These are phyloP conservation scores for Ganoderma lingzhi DNA, from an alignment of 1,284 basidiomycete genomes.

Conservation along the genomic window DNA sequence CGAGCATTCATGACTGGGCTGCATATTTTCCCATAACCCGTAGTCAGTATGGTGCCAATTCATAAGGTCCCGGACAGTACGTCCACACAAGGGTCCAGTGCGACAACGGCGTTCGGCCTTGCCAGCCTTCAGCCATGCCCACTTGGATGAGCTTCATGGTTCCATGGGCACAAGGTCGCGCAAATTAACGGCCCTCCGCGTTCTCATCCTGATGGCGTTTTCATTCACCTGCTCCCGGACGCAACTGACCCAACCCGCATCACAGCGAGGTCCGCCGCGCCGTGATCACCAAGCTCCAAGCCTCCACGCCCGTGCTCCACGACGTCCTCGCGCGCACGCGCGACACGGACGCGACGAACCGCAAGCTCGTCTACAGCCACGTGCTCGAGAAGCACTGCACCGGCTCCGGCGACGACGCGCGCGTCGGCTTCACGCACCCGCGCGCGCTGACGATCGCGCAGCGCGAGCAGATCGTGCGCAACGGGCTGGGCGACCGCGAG, in stretches of 20 bases:
- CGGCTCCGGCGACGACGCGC: conserved; percentile 27
- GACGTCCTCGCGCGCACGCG: conserved; percentile 83
- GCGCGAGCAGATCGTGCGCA: conserved; percentile 80
- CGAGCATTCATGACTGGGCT: too few relatives aligned
- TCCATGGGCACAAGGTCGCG: background rate
- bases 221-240: too few relatives aligned
- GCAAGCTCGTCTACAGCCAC: conserved; percentile 83
- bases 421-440: conserved; percentile 69
- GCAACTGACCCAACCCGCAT: background rate
- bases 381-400: conserved; percentile 55
- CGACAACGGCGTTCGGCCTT: background rate
- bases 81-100: background rate
- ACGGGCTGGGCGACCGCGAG: conserved; percentile 91
- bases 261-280: conserved; percentile 90
- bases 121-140: too few relatives aligned
- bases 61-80: too few relatives aligned
- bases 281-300: conserved; percentile 82
- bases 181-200: background rate
- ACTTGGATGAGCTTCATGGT: background rate
- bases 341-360: conserved; percentile 86
- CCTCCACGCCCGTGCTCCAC: conserved; percentile 67
- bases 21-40: too few relatives aligned
- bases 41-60: too few relatives aligned
- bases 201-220: too few relatives aligned
- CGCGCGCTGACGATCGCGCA: conserved; percentile 78